Percentiles rank a stretch among this genome's conserved stretches.
phyloP scores from a whole-genome alignment of 768 basidiomycete species.

The Holtermanniella nyarrowii region DNA sequence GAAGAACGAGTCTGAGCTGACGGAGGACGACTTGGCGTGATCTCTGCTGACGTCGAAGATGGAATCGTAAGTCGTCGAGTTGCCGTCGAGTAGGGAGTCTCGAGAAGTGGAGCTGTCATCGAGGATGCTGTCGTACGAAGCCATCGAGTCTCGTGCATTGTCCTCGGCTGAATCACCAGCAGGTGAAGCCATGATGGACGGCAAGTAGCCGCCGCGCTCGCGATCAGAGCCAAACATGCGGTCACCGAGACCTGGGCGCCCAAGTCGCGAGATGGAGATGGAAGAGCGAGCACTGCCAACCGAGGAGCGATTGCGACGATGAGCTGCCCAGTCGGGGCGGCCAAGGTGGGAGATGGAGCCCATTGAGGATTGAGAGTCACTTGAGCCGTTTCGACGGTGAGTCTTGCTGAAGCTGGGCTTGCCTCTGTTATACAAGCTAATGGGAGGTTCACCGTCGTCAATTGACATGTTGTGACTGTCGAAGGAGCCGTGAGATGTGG shows the following conservation, averaged over 20 bases:
- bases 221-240: slow-evolving; percentile 31
- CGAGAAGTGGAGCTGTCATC: background rate
- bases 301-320: slow-evolving; percentile 24
- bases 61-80: slow-evolving; percentile 4
- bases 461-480: slow-evolving; percentile 1
- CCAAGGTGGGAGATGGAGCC: slow-evolving; percentile 8
- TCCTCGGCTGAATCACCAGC: slow-evolving; percentile 1
- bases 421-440: slow-evolving; percentile 15
- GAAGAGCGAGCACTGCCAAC: slow-evolving; percentile 16
- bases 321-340: slow-evolving; percentile 30
- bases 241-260: slow-evolving; percentile 33
- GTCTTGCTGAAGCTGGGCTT: slow-evolving; percentile 21
- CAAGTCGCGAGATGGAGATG: slow-evolving; percentile 17
- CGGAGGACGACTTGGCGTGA: slow-evolving; percentile 1
- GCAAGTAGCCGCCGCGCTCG: slow-evolving; percentile 25
- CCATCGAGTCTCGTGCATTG: background rate
- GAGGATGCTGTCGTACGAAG: slow-evolving; percentile 4
- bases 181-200: slow-evolving; percentile 28
- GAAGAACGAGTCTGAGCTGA: background rate
- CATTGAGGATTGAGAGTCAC: slow-evolving; percentile 4
- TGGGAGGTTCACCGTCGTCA: slow-evolving; percentile 14
- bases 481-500: slow-evolving; percentile 24
- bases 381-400: slow-evolving; percentile 21
- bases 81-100: background rate
- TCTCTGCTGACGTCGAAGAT: slow-evolving; percentile 6